phyloP scores from a whole-genome alignment of 1,284 basidiomycete species.

The Dichomitus squalens region DNA sequence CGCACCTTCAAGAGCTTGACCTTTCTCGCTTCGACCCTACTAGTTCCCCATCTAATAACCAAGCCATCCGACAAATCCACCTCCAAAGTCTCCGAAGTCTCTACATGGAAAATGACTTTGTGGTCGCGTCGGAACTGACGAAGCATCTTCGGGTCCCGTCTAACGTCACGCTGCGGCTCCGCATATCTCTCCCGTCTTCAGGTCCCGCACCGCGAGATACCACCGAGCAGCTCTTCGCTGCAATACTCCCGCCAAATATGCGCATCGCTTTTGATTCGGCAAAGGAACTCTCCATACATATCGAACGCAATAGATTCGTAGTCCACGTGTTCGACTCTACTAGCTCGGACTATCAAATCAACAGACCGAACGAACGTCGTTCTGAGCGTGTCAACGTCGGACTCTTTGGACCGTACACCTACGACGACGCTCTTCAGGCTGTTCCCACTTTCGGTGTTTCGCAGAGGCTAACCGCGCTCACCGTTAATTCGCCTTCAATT shows the following conservation, averaged over 20 bases:
- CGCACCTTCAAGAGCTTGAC: constrained; percentile 5
- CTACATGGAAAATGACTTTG: not conserved
- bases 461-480: not conserved
- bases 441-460: not conserved
- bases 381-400: not conserved
- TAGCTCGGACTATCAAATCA: not conserved
- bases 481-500: not conserved
- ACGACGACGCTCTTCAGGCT: not conserved
- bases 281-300: not conserved
- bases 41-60: no score
- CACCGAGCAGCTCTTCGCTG: not conserved
- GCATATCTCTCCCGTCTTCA: not conserved
- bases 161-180: not conserved
- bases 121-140: not conserved
- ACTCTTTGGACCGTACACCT: not conserved
- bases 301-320: not conserved
- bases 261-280: not conserved
- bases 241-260: not conserved
- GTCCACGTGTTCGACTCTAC: not conserved
- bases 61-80: not conserved
- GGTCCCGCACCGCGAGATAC: not conserved
- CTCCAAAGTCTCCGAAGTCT: not conserved
- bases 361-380: not conserved
- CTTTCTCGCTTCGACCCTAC: constrained; percentile 6
- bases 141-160: not conserved